phyloP scores from a whole-genome alignment of 495 filamentous ascomycete genomes.

The Parmelia sp. region DNA sequence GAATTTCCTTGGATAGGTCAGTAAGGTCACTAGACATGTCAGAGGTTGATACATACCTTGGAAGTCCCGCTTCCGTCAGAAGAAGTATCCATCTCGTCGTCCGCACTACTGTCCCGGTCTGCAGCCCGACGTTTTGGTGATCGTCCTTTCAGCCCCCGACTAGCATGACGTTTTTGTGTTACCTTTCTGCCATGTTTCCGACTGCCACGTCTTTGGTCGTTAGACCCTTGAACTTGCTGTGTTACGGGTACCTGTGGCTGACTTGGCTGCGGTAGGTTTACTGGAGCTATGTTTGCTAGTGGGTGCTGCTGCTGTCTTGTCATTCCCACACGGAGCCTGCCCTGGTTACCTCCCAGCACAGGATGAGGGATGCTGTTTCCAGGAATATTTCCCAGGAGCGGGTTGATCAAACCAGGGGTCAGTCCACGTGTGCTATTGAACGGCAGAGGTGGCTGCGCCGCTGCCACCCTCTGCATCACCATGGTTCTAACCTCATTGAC shows the following conservation, averaged over 20 bases:
- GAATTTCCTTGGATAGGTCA: neutral
- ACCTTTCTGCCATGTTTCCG: neutral
- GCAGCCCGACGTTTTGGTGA: neutral
- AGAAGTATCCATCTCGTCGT: neutral
- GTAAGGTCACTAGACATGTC: neutral
- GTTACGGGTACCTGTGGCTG: neutral
- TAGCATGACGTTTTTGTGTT: neutral
- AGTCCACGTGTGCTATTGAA: constrained; percentile 31
- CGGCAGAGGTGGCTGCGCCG: neutral
- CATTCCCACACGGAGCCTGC: neutral
- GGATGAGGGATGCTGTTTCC: constrained; percentile 11
- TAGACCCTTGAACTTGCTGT: neutral
- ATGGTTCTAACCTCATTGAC: neutral
- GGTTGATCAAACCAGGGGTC: constrained; percentile 31
- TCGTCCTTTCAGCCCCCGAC: neutral
- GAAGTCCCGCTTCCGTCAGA: neutral
- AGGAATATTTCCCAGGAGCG: neutral
- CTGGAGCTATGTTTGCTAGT: neutral
- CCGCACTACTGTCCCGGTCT: neutral
- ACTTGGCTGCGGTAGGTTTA: neutral
- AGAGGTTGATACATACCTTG: neutral
- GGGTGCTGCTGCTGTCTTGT: neutral
- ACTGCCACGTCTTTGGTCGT: neutral
- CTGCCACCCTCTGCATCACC: neutral
- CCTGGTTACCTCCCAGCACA: neutral